phyloP scores from a whole-genome alignment of 345 rosid species.

The Pistacia integerrima region DNA sequence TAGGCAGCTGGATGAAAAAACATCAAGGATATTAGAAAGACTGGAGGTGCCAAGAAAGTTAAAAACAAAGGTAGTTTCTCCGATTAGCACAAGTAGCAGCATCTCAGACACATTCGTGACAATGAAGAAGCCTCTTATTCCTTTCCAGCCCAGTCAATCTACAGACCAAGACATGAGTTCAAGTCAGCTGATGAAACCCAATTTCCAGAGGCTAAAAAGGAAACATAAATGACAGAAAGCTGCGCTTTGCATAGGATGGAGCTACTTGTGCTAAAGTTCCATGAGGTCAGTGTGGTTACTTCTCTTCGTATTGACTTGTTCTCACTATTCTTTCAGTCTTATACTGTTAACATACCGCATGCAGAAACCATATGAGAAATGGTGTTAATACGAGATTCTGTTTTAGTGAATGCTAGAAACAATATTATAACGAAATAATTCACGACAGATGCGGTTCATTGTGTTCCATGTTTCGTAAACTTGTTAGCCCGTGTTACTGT shows the following conservation, averaged over 20 bases:
- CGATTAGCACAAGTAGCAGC: slow-evolving; percentile 34
- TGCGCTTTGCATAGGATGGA: not conserved
- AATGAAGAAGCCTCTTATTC: slow-evolving; percentile 56
- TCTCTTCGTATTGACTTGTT: not conserved
- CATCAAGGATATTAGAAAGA: slow-evolving; percentile 82
- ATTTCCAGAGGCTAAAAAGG: slow-evolving; percentile 68
- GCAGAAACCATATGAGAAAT: not conserved
- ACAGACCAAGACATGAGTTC: slow-evolving; percentile 41
- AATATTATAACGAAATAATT: not conserved
- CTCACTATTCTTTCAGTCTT: not conserved
- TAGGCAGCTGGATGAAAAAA: slow-evolving; percentile 57
- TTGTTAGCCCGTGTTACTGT: not conserved
- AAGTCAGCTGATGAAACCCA: slow-evolving; percentile 78
- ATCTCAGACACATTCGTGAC: slow-evolving; percentile 30
- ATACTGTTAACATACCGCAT: not conserved
- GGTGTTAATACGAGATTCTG: not conserved
- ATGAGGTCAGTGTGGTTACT: slow-evolving; percentile 10
- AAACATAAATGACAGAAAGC: slow-evolving; percentile 38
- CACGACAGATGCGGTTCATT: not conserved
- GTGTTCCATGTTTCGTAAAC: not conserved
- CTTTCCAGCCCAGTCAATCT: slow-evolving; percentile 47
- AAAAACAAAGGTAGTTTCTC: slow-evolving; percentile 52
- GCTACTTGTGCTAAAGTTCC: slow-evolving; percentile 3
- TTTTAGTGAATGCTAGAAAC: not conserved
- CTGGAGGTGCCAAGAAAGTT: slow-evolving; percentile 72